A percentile compares a stretch with the other conserved stretches of the same genome.
These are phyloP conservation scores for Elongisporangium prolatum DNA, from an alignment of 352 stramenopile genomes.

Conservation along the genomic window DNA sequence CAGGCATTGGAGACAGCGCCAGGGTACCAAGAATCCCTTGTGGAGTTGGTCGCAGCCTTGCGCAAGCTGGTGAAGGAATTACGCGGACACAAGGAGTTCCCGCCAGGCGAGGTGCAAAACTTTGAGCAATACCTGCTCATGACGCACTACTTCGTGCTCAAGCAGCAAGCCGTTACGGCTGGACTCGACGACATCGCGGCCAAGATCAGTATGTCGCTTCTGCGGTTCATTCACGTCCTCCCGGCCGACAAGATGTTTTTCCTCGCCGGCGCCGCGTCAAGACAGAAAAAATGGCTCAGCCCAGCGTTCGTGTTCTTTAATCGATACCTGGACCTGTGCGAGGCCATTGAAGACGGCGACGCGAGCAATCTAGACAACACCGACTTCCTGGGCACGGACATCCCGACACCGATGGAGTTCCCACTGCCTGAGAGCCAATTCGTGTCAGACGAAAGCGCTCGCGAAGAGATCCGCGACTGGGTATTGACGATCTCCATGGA, in stretches of 20 bases:
- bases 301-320: constrained; percentile 95
- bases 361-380: constrained; percentile 88
- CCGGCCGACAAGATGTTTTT: constrained; percentile 95
- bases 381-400: constrained; percentile 92
- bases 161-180: constrained; percentile 48
- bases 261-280: constrained; percentile 71
- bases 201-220: constrained; percentile 83
- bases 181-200: constrained; percentile 64
- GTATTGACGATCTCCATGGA: constrained; percentile 95
- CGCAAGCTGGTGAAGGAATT: constrained; percentile 74
- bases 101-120: constrained; percentile 43
- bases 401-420: constrained; percentile 83
- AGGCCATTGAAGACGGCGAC: constrained; percentile 92
- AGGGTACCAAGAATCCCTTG: constrained; percentile 39
- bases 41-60: constrained; percentile 62
- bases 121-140: constrained; percentile 79
- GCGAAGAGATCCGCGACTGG: constrained; percentile 94
- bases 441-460: constrained; percentile 70
- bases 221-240: constrained; percentile 87
- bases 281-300: constrained; percentile 88
- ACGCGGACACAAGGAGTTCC: constrained; percentile 48
- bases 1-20: constrained; percentile 37
- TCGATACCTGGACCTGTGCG: constrained; percentile 91
- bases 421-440: constrained; percentile 71
- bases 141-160: constrained; percentile 75